Conservation (phyloP, 192 early-diverging fungal species). For the Coemansia sp. region DNA sequence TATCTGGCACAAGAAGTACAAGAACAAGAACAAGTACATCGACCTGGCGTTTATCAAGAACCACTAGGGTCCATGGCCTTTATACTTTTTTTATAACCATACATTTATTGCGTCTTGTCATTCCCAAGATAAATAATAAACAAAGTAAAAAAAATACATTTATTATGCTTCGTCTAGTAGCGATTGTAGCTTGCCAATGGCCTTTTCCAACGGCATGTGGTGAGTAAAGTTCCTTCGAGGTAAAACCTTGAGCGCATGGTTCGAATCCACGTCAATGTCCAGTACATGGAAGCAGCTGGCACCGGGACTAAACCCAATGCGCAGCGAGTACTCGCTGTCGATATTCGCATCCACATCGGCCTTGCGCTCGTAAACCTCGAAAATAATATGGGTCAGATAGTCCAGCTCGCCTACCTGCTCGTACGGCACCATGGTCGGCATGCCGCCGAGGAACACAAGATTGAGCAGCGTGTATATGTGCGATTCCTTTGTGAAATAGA, state of each 20-base stretch:
- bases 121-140: too few species aligned
- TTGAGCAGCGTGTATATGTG: conserved; percentile 94
- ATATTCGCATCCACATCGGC: conserved; percentile 43
- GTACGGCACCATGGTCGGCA: conserved; percentile 67
- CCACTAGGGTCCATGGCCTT: conserved; percentile 13
- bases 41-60: conserved; percentile 39
- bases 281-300: conserved; percentile 88
- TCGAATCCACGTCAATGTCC: conserved; percentile 76
- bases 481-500: conserved; percentile 95
- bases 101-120: too few species aligned
- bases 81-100: too few species aligned
- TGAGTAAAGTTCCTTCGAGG: conserved; percentile 85
- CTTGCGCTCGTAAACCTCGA: conserved; percentile 91
- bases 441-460: conserved; percentile 79
- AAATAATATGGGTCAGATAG: conserved; percentile 95
- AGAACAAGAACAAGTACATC: conserved; percentile 46
- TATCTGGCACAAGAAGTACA: conserved; percentile 46
- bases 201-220: conserved; percentile 76
- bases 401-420: conserved; percentile 82
- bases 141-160: not conserved
- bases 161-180: conserved; percentile 40
- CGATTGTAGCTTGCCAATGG: conserved; percentile 56
- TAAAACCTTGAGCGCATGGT: conserved; percentile 80
- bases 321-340: conserved; percentile 78
- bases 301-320: conserved; percentile 87